Base-by-base conservation (phyloP, 352 stramenopile genomes). In the Halophytophthora polymorphica region DNA sequence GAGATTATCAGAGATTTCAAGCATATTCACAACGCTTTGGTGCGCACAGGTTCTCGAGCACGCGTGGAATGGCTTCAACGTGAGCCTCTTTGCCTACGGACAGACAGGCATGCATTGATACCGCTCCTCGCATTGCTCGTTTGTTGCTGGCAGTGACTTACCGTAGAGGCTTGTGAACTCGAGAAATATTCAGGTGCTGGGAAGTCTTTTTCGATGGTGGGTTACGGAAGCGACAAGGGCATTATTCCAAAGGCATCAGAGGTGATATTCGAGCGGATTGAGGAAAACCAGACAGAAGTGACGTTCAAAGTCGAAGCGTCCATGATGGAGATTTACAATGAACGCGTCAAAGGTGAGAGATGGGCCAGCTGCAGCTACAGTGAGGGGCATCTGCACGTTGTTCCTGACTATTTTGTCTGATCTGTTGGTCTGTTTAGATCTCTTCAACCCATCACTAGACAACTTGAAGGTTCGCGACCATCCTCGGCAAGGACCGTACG, bases 261-360 rank as follows among this genome's bases (percentile, higher is more conserved):
- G 49, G 79, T 93, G 34, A 94, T 95, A 45, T 95, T 95, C 39
- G 53, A 89, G 34, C 77, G 83, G 14, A 94, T 95, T 21, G 64
- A 79, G 18, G 61, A 41, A 11, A 88, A 66, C 15, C 63, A 51
- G 0, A 63, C 55, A 0, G 66, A 59, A 7, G 51, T 86, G n/a
- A 86, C 68, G 21, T 90, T 92, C 49, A 88, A 93, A 58, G 85
- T 95, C 5, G 83, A 95, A 56, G 83, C 84, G 15, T 92, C 79
- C 36, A 95, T 95, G 85, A 86, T 95, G 75, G 85, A 95, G 41
- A 93, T 95, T 45, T 95, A 95, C 66, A 95, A 94, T 41, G 85
- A 95, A 45, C 79, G 79, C 5, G 84, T 94, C 3, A 92, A 90
- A 88, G 80, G 80, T 86, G 33, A 21, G 31, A 15, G 28, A 8